Evolutionary conservation across 2,329 filamentous ascomycete species (phyloP).

Genomic region (Fusarium sp.): DNA sequence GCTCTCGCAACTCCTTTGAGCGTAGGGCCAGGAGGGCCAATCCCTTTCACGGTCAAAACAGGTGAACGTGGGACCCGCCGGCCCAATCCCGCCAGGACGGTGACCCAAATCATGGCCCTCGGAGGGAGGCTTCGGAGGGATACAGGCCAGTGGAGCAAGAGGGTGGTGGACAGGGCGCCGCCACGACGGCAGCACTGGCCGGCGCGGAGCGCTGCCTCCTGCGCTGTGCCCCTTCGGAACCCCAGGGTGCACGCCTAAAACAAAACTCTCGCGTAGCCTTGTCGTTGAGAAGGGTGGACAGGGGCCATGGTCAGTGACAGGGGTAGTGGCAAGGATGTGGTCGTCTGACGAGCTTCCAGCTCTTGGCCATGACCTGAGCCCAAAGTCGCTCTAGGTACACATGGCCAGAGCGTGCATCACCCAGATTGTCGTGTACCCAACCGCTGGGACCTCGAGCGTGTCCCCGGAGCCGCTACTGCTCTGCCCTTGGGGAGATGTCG

Average conservation of each 20-base stretch:
- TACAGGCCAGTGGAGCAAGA: conserved; percentile 33
- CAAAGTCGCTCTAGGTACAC: conserved; percentile 43
- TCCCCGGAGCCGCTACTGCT: conserved; percentile 20
- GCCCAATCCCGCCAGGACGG: conserved; percentile 33
- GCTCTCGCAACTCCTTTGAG: conserved; percentile 35
- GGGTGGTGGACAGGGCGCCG: conserved; percentile 42
- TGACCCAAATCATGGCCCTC: conserved; percentile 33
- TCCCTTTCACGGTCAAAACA: conserved; percentile 31
- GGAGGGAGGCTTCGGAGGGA: conserved; percentile 38
- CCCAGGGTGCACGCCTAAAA: conserved; percentile 37
- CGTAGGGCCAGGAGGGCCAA: conserved; percentile 22
- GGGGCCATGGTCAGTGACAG: conserved; percentile 17
- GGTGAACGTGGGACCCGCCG: conserved; percentile 23
- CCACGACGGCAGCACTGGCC: conserved; percentile 44
- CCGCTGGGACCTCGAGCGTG: conserved; percentile 20
- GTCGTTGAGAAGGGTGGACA: conserved; percentile 36
- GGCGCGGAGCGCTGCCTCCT: conserved; percentile 37
- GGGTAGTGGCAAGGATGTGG: conserved; percentile 38
- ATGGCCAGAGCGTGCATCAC: conserved; percentile 28
- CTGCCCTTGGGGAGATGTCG: conserved; percentile 31
- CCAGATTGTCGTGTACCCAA: conserved; percentile 19
- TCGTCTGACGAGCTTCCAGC: conserved; percentile 30
- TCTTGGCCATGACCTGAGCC: conserved; percentile 29
- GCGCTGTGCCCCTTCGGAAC: conserved; percentile 11
- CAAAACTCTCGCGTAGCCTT: conserved; percentile 43